phyloP scores from a whole-genome alignment of 805 yeast genomes.

The Babjeviella inositovora region DNA sequence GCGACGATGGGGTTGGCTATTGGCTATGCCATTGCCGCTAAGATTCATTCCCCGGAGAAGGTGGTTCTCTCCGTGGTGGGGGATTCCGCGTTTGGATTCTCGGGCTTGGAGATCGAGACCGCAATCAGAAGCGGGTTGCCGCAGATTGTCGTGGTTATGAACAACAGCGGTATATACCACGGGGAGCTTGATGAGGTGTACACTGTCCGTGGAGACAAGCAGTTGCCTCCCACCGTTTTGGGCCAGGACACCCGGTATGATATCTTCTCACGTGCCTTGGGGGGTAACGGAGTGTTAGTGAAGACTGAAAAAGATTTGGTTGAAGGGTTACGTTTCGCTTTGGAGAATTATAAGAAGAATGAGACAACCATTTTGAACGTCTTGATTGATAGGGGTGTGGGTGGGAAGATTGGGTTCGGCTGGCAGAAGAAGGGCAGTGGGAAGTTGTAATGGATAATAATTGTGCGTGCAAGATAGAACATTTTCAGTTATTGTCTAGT shows the following conservation, averaged over 20 bases:
- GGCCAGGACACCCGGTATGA: slow-evolving; percentile 43
- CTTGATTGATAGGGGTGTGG: slow-evolving; percentile 41
- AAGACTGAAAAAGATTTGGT: slow-evolving; percentile 20
- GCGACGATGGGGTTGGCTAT: slow-evolving; percentile 70
- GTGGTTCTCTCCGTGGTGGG: slow-evolving; percentile 50
- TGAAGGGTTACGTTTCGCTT: slow-evolving; percentile 14
- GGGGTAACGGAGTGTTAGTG: slow-evolving; percentile 35
- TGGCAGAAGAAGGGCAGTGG: slow-evolving; percentile 64
- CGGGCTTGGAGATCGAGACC: slow-evolving; percentile 62
- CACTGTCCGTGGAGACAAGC: slow-evolving; percentile 6
- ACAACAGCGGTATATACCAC: slow-evolving; percentile 59
- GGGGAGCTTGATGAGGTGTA: slow-evolving; percentile 23
- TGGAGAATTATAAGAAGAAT: slow-evolving; percentile 10
- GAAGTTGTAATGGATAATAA: too few relatives aligned
- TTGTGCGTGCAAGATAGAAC: too few relatives aligned
- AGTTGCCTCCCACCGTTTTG: slow-evolving; percentile 44
- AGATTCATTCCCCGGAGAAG: slow-evolving; percentile 20
- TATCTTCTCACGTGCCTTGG: slow-evolving; percentile 33
- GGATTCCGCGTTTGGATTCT: slow-evolving; percentile 67
- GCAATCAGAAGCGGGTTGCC: slow-evolving; percentile 38
- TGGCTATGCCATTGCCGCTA: slow-evolving; percentile 56
- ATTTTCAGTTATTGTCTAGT: too few relatives aligned
- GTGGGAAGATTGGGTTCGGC: slow-evolving; percentile 40
- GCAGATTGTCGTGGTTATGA: slow-evolving; percentile 46
- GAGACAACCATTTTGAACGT: slow-evolving; percentile 37